Conservation (phyloP, 129 eudicot genomes). For the Pulicaria dysenterica region DNA sequence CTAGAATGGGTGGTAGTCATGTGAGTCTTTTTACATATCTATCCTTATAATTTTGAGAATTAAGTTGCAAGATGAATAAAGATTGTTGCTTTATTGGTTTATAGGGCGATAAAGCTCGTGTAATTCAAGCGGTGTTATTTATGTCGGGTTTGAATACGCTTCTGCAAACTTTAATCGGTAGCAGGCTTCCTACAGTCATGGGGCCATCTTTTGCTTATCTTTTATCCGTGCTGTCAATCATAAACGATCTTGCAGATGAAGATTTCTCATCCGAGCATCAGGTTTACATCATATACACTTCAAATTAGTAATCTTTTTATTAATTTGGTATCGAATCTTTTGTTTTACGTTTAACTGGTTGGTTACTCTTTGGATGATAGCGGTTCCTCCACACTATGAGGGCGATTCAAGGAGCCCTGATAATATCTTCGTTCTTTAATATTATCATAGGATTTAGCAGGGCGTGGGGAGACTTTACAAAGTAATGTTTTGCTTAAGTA, state of each 20-base stretch:
- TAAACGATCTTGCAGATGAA: slow-evolving; percentile 60
- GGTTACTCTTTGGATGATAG: slow-evolving; percentile 39
- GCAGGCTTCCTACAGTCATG: slow-evolving; percentile 95
- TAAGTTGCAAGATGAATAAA: slow-evolving; percentile 23
- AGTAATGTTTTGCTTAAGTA: slow-evolving; percentile 43
- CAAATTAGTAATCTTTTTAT: not conserved
- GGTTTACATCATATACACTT: slow-evolving; percentile 40
- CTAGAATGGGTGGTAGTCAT: slow-evolving; percentile 79
- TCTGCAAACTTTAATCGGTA: slow-evolving; percentile 82
- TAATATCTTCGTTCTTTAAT: slow-evolving; percentile 78
- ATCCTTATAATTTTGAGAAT: not conserved
- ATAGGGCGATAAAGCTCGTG: slow-evolving; percentile 95
- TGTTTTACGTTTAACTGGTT: not conserved
- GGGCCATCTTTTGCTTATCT: slow-evolving; percentile 93
- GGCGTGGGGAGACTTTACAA: slow-evolving; percentile 83
- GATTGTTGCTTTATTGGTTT: slow-evolving; percentile 25
- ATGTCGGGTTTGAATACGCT: slow-evolving; percentile 92
- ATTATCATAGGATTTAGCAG: slow-evolving; percentile 76
- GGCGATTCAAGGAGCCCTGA: slow-evolving; percentile 89
- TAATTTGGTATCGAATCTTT: not conserved
- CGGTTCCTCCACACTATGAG: slow-evolving; percentile 86
- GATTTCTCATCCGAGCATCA: slow-evolving; percentile 56
- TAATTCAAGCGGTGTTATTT: slow-evolving; percentile 78
- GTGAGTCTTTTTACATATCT: slow-evolving; percentile 50
- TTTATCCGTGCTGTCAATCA: slow-evolving; percentile 59